Evolutionary conservation across 1,139 yeast genomes (phyloP), one percentile per base, ranked within the genome.

Genomic region (Debaryomycetaceae sp.): DNA sequence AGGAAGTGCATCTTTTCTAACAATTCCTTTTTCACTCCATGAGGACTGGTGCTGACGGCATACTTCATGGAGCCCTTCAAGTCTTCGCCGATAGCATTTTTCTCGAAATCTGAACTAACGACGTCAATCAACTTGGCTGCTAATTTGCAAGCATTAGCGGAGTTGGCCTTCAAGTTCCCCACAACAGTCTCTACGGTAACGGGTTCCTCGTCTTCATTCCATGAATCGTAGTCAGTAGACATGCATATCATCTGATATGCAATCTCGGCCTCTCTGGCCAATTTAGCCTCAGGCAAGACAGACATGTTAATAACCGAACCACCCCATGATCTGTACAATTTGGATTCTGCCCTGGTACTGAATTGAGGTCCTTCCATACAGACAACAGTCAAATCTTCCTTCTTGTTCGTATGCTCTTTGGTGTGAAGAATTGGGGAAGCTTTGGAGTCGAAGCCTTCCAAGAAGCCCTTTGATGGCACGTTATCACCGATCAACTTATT

Each of bases 281-380:
- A 78, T 67, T 93, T 95, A 37, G 96, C 86, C 69, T 93, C 99
- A 24, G 99, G 99, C 46, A 93, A 69, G 45, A 89, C 95, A 44
- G 96, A 85, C 99, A 93, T 93, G 71, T 93, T 93, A 65, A 95
- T 93, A 43, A 93, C 95, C 35, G 89, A 80, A 8, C 97, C 99
- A 47, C 97, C 97, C 85, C 95, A 87, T 36, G 85, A 69, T 60
- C 90, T 79, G 72, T 93, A 95, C 65, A 93, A 68, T 63, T 78
- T 80, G 17, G 97, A 88, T 70, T 93, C 99, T n/a, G 99, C 98
- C 52, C 99, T 80, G 13, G 99, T 93, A 41, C 96, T 85, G 68
- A 93, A 93, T 46, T 95, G 97, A 3, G 99, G 99, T 36, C 99
- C 99, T 68, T 93, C 99, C 99, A 93, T 93, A 69, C 99, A 93